Evolutionary conservation across 352 stramenopile genomes (phyloP), one percentile per base, ranked within the genome.

Genomic region (Nothophytophthora sp.): DNA sequence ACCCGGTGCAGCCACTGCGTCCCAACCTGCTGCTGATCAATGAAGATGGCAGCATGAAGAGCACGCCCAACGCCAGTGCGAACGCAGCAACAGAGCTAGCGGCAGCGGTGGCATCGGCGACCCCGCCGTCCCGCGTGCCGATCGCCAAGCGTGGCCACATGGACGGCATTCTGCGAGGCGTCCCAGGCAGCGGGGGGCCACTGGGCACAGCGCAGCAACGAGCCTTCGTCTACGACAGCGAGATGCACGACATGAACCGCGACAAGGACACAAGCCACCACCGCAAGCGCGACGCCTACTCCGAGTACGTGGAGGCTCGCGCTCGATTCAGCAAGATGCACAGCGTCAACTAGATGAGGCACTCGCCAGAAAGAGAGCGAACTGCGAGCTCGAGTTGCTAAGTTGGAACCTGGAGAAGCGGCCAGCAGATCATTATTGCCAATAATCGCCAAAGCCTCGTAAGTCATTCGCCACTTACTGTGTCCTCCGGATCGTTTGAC

Each of bases 291-390:
- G 85, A 95, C 49, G 67, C 80, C 30, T 92, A 95, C 71, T 95
- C 85, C 7, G 85, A 93, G 43, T 95, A 95, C 47, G 82, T 95
- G 42, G 85, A 95, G 54, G 85, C 85, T 18, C 76, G 82, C 36
- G 85, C 82, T 23, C 78, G 85, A 15, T 95, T 95, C 66, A 93
- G 82, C 56, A 95, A 95, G 60, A 92, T 95, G 82, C 85, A 95
- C 62, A 92, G 82, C 46, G 85, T 95, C 16, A 93, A 76, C 18
- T 95, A 69, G 47, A 22, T 20, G 10, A 12, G 10, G 35, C 10
- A 18, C 18, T 11, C 20, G 19, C 19, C 24, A 30, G 50, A 23
- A 16, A 12, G 44, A 13, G 6, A 30, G 18, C n/a, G n/a, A 27
- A 41, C 19, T 22, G 29, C 55, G 28, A 40, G 35, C 22, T 30